Evolutionary conservation across 106 monocot species (phyloP), one percentile per base, ranked within the genome.

Genomic region (Amphibolis antarctica): DNA sequence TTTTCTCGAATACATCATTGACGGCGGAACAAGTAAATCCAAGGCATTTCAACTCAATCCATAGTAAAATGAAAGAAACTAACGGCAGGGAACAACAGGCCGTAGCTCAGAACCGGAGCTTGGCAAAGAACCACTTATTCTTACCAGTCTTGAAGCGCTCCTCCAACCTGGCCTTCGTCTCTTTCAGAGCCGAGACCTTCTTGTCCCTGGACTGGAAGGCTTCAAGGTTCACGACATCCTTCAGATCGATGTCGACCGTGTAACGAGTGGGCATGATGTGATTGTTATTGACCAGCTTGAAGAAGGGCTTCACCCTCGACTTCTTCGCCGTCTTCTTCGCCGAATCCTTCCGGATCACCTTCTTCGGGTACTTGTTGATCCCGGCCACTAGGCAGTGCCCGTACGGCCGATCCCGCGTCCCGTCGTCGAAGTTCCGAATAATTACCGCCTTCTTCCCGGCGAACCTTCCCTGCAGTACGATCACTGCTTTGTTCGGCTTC

Each of bases 261-360:
- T 83, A 83, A 12, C 83, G 57, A 5, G 79, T 79, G 22, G 83
- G 83, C 83, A 83, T 83, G 43, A 83, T 69, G 75, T 83, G 83
- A 36, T 66, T 76, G 73, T 83, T 79, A 73, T 83, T 83, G 30
- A 83, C 79, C 63, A 75, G 75, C 46, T 75, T 75, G 51, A 69
- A 30, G 64, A 75, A 75, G 48, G 69, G 62, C 69, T 79, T 83
- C 60, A 83, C 83, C 24, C 83, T 44, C 13, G 83, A 83, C 61
- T 83, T 83, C 64, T 79, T 83, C 63, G 69, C 56, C 27, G 53
- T 75, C 45, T 75, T 75, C 24, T 69, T 69, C 22, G 75, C 27
- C n/a, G 75, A 75, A 23, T 75, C 75, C 75, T 75, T 75, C 47
- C 75, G 68, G 63, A 75, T 75, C 20, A 75, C 75, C 75, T 69